Evolutionary conservation across 345 rosid species (phyloP).

Genomic region (Odontarrhena argentea): DNA sequence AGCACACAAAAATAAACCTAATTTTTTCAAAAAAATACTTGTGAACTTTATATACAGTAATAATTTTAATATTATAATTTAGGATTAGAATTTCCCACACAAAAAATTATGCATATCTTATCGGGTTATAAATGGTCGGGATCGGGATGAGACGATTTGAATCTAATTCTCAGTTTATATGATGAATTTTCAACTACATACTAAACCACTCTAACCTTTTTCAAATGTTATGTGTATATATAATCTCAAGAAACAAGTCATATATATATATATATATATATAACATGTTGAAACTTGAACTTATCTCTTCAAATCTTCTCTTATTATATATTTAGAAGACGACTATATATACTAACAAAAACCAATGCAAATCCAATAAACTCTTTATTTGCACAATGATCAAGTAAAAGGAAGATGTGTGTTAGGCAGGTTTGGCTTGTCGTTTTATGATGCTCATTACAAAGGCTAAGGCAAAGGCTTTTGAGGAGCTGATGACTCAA

Average conservation of each 20-base stretch:
- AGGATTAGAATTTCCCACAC: no score
- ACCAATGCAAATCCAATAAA: conserved; percentile 16
- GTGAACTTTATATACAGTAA: no score
- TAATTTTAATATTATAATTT: no score
- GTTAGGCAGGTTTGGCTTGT: conserved; percentile 38
- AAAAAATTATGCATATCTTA: not conserved
- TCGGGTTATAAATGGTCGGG: not conserved
- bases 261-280: not conserved
- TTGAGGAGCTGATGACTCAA: conserved; percentile 47
- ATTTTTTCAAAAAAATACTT: not conserved
- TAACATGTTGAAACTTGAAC: not conserved
- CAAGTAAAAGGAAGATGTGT: conserved; percentile 36
- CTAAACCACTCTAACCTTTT: not conserved
- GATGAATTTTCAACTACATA: not conserved
- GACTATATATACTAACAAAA: not conserved
- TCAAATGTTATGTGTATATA: not conserved
- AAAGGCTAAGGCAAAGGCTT: conserved; percentile 36
- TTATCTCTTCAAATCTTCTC: not conserved
- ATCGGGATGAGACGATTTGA: not conserved
- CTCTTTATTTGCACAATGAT: conserved; percentile 19
- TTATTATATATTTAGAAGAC: not conserved
- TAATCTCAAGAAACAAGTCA: not conserved
- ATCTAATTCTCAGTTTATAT: not conserved
- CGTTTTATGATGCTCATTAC: conserved; percentile 35
- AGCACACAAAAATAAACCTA: not conserved